Evolutionary conservation across 2,329 filamentous ascomycete species (phyloP), one percentile per base, ranked within the genome.

Genomic region (Zasmidium cellare): DNA sequence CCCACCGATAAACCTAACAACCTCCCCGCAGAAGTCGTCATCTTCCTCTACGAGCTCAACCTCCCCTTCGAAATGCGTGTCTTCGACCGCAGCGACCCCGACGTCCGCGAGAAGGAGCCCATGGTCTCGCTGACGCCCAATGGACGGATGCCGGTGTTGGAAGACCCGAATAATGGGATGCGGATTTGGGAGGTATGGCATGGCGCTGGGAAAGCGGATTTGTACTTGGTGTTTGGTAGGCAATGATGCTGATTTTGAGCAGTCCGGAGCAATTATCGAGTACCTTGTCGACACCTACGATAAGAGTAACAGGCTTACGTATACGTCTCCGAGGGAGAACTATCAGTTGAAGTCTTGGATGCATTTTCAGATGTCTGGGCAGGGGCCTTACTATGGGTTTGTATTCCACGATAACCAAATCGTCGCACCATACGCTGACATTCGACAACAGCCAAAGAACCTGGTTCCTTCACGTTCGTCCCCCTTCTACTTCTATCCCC

Each of bases 161-260:
- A 76, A 22, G 78, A 80, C 62, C 77, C 77, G 1, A 80, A 80
- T 67, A 77, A 74, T 2, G 71, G 70, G 41, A 62, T 77, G 50
- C 75, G 69, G 9, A 60, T 77, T 6, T 76, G 71, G 65, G 75
- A 76, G 56, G 58, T 60, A 16, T 9, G 51, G 14, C 25, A 11
- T 28, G n/a, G n/a, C n/a, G n/a, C n/a, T n/a, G n/a, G n/a, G n/a
- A n/a, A n/a, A n/a, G n/a, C n/a, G n/a, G n/a, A n/a, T n/a, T n/a
- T n/a, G n/a, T n/a, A 14, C 3, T 14, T 18, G 16, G 11, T 41
- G 16, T 41, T 18, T n/a, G 16, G 35, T 3, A 3, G 35, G 3
- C 16, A 18, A 41, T 41, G 12, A 3, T 41, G 22, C 14, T n/a
- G 11, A 9, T 20, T 3, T 19, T 31, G 2, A n/a, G 16, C 31